These are phyloP conservation scores for Monosporozyma unispora DNA, from an alignment of 805 yeast species.

Conservation along the genomic window DNA sequence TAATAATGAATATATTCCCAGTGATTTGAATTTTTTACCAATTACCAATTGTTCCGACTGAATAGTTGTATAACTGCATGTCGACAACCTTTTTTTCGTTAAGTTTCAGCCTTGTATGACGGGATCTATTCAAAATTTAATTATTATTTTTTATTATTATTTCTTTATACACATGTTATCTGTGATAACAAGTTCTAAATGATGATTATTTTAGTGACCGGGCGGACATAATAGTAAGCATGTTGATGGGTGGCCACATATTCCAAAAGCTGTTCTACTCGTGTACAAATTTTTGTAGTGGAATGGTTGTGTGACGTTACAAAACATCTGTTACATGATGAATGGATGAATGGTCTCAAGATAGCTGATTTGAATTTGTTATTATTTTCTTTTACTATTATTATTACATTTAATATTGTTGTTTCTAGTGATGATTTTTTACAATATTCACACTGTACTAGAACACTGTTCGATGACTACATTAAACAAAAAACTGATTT, in stretches of 20 bases:
- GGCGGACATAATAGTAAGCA: slow-evolving; percentile 39
- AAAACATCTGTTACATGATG: slow-evolving; percentile 15
- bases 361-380: slow-evolving; percentile 25
- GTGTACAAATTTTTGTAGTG: slow-evolving; percentile 32
- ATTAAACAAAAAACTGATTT: slow-evolving; percentile 31
- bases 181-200: slow-evolving; percentile 9
- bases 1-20: slow-evolving; percentile 2
- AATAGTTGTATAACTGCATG: slow-evolving; percentile 30
- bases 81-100: slow-evolving; percentile 38
- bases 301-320: slow-evolving; percentile 6
- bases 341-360: slow-evolving; percentile 36
- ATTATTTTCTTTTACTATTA: not conserved
- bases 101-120: slow-evolving; percentile 44
- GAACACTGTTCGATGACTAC: slow-evolving; percentile 30
- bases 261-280: slow-evolving; percentile 20
- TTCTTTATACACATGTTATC: not conserved
- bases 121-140: slow-evolving; percentile 3
- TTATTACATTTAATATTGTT: not conserved
- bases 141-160: not conserved
- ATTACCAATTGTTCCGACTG: slow-evolving; percentile 37
- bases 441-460: slow-evolving; percentile 34
- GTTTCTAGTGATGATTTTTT: slow-evolving; percentile 12
- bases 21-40: slow-evolving; percentile 1
- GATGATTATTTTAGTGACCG: slow-evolving; percentile 38
- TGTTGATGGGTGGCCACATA: slow-evolving; percentile 13